These are phyloP conservation scores for Diophrys appendiculata DNA, from an alignment of 73 alveolate species.

Conservation along the genomic window DNA sequence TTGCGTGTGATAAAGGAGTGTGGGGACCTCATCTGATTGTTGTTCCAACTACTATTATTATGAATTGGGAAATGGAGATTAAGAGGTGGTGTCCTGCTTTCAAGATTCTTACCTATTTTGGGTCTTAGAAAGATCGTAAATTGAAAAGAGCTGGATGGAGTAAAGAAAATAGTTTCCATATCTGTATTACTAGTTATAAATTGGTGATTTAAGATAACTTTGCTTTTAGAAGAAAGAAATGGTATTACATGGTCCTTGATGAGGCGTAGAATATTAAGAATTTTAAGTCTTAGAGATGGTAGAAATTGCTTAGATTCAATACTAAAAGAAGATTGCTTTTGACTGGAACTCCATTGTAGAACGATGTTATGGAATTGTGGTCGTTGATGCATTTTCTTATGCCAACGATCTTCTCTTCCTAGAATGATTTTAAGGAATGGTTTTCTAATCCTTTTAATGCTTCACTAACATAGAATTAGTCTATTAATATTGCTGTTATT, in stretches of 20 bases:
- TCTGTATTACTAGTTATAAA: slow-evolving; percentile 97
- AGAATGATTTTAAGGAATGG: slow-evolving; percentile 87
- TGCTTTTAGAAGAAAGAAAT: slow-evolving; percentile 96
- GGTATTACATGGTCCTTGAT: slow-evolving; percentile 99
- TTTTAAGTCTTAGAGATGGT: slow-evolving; percentile 98
- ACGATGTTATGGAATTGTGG: slow-evolving; percentile 99
- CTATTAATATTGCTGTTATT: slow-evolving; percentile 81
- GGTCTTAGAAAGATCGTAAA: slow-evolving; percentile 90
- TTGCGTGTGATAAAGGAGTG: slow-evolving; percentile 81
- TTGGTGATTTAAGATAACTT: slow-evolving; percentile 95
- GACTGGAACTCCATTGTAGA: slow-evolving; percentile 99
- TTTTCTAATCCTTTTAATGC: slow-evolving; percentile 94
- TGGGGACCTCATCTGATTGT: slow-evolving; percentile 99
- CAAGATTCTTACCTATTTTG: slow-evolving; percentile 97
- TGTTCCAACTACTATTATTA: slow-evolving; percentile 94
- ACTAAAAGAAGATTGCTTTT: slow-evolving; percentile 96
- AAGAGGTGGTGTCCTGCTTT: slow-evolving; percentile 92
- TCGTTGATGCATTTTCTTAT: slow-evolving; percentile 98
- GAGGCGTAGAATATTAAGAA: slow-evolving; percentile 99
- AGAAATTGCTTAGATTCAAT: slow-evolving; percentile 95
- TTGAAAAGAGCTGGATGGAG: slow-evolving; percentile 98
- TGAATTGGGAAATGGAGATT: slow-evolving; percentile 95
- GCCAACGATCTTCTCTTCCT: slow-evolving; percentile 92
- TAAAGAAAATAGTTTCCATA: slow-evolving; percentile 96
- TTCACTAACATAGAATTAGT: slow-evolving; percentile 86